Evolutionary conservation across 371 early-diverging fungal species (phyloP).

Genomic region (Amoeboaphelidium protococcarum): DNA sequence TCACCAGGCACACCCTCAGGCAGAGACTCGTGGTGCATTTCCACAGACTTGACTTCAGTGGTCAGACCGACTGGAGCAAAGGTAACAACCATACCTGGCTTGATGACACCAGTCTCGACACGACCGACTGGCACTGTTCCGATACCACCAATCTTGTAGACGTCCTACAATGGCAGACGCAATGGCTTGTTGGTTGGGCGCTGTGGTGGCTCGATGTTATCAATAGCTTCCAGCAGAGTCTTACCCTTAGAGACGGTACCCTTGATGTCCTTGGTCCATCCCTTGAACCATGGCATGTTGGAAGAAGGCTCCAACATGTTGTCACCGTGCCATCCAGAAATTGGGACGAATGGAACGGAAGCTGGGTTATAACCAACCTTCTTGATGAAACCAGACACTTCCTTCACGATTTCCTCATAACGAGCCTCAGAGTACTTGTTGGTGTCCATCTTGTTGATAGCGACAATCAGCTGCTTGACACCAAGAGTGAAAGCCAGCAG

Average conservation of each 20-base stretch:
- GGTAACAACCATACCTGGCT: slow-evolving; percentile 16
- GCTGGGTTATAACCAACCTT: slow-evolving; percentile 68
- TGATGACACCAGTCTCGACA: slow-evolving; percentile 86
- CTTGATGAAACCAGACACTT: slow-evolving; percentile 74
- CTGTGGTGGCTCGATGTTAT: slow-evolving; percentile 67
- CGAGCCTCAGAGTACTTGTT: slow-evolving; percentile 80
- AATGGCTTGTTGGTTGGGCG: slow-evolving; percentile 83
- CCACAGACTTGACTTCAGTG: slow-evolving; percentile 92
- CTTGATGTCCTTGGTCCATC: slow-evolving; percentile 76
- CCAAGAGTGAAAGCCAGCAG: slow-evolving; percentile 88
- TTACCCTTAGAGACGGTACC: slow-evolving; percentile 35
- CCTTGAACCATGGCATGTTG: slow-evolving; percentile 93
- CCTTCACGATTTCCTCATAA: slow-evolving; percentile 78
- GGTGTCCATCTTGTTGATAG: slow-evolving; percentile 98
- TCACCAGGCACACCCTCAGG: slow-evolving; percentile 82
- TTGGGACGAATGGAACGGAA: slow-evolving; percentile 77
- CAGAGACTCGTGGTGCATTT: slow-evolving; percentile 92
- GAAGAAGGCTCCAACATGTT: slow-evolving; percentile 79
- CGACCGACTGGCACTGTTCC: slow-evolving; percentile 88
- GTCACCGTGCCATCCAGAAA: slow-evolving; percentile 92
- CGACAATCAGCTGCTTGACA: slow-evolving; percentile 89
- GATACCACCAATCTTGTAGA: slow-evolving; percentile 94
- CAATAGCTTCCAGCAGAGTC: slow-evolving; percentile 82
- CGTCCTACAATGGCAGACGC: slow-evolving; percentile 87
- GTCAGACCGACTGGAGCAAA: slow-evolving; percentile 17